Evolutionary conservation across 1,139 yeast species (phyloP).

Genomic region (Pichia sp.): DNA sequence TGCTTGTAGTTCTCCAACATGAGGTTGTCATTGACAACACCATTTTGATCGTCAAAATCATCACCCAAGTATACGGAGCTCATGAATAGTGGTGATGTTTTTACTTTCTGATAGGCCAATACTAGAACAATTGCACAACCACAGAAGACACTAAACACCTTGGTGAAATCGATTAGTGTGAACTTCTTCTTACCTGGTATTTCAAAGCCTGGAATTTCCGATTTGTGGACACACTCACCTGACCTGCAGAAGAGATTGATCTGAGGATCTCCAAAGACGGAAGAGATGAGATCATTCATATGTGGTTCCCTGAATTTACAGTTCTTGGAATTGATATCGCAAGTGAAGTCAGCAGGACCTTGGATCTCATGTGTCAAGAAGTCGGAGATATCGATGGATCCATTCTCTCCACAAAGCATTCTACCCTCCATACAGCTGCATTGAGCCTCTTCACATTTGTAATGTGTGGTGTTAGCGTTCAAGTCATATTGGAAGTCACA

Average conservation of each 20-base stretch:
- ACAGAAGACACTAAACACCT: slow-evolving; percentile 44
- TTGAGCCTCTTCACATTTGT: slow-evolving; percentile 65
- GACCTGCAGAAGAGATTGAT: slow-evolving; percentile 75
- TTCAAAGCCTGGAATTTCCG: slow-evolving; percentile 87
- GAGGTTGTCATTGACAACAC: slow-evolving; percentile 23
- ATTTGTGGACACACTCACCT: slow-evolving; percentile 87
- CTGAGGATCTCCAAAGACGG: slow-evolving; percentile 89
- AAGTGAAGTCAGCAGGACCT: slow-evolving; percentile 91
- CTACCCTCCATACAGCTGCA: slow-evolving; percentile 89
- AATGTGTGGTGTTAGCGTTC: slow-evolving; percentile 60
- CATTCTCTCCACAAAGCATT: slow-evolving; percentile 90
- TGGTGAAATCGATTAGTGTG: slow-evolving; percentile 33
- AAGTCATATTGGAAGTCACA: slow-evolving; percentile 68
- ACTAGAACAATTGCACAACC: slow-evolving; percentile 33
- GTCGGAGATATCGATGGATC: slow-evolving; percentile 91
- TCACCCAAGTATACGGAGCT: slow-evolving; percentile 20
- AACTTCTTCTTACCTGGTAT: slow-evolving; percentile 53
- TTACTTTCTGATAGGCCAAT: slow-evolving; percentile 44
- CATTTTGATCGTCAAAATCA: slow-evolving; percentile 30
- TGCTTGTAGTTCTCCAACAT: slow-evolving; percentile 57
- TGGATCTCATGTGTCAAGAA: slow-evolving; percentile 80
- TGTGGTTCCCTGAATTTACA: slow-evolving; percentile 92
- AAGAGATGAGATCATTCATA: slow-evolving; percentile 84
- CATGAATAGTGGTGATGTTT: slow-evolving; percentile 57
- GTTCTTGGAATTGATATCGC: slow-evolving; percentile 52